Evolutionary conservation across 2,329 filamentous ascomycete species (phyloP), one percentile per base, ranked within the genome.

Genomic region (Cladophialophora bantiana): DNA sequence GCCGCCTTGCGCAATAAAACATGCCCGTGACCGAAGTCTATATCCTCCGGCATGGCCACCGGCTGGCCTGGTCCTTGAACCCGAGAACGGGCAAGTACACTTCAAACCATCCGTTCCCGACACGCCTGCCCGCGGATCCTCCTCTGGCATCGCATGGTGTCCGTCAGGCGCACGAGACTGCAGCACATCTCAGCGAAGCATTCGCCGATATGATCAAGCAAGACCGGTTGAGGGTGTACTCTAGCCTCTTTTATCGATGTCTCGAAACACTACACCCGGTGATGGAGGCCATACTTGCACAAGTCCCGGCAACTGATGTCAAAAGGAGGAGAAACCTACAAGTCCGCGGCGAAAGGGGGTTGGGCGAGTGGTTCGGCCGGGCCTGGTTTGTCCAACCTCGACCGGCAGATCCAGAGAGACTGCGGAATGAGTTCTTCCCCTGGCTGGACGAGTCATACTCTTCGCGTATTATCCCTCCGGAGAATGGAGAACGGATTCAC

Each of bases 331-430:
- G 62, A 68, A 53, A 77, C 15, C 65, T 70, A 2, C 68, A 74
- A 38, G 76, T 77, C 2, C 74, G 76, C 35, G 76, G 79, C 15
- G 81, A 81, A 61, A 64, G 63, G 5, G 72, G 74, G 32, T 75
- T 78, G 45, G 90, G 92, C 68, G 95, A 99, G 82, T 98, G 95
- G 90, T 98, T 95, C 77, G 95, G 95, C 32, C 84, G 88, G 56
- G 93, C 94, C 15, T 88, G 88, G 67, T 97, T 97, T 78, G 85
- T 91, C 62, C 95, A 98, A 75, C 95, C 95, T 0, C 84, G 85
- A 15, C 93, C 94, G 2, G 92, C 93, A 2, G 79, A 86, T 3
- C 81, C 89, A 13, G 73, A 83, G 34, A 81, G 85, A 38, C 84
- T 99, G 68, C 85, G 86, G 67, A 77, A 77, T 20, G 85, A 92